Conservation (phyloP, 225 moss, liverwort and hornwort genomes). For the Polytrichum commune region DNA sequence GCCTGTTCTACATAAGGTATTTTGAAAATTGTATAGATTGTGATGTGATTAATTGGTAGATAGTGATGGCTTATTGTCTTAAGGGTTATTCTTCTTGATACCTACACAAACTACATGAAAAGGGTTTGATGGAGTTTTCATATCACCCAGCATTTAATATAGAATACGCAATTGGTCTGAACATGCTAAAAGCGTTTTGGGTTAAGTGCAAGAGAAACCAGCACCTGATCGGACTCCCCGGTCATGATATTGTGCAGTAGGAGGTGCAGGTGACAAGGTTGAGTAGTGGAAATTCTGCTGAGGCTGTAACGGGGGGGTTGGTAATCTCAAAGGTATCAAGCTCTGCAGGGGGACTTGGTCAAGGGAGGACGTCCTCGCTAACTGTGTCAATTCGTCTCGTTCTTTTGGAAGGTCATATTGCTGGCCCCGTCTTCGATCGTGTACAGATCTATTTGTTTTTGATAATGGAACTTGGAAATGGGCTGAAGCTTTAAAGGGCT, state of each 20-base stretch:
- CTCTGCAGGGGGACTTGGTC: slow-evolving; percentile 48
- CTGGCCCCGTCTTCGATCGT: slow-evolving; percentile 46
- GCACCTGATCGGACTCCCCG: slow-evolving; percentile 33
- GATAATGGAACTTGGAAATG: slow-evolving; percentile 34
- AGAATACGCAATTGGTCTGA: too few relatives aligned
- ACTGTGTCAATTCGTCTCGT: slow-evolving; percentile 61
- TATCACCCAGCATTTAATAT: too few relatives aligned
- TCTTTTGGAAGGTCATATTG: slow-evolving; percentile 52
- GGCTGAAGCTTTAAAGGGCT: slow-evolving; percentile 22
- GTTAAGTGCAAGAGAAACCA: background rate
- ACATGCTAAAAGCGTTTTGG: too few relatives aligned
- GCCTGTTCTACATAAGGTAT: too few relatives aligned
- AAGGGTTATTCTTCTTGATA: too few relatives aligned
- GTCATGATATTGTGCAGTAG: slow-evolving; percentile 31
- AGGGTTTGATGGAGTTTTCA: too few relatives aligned
- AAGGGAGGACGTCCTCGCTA: slow-evolving; percentile 51
- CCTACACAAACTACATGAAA: too few relatives aligned
- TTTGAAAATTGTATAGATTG: too few relatives aligned
- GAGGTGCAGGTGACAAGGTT: slow-evolving; percentile 32
- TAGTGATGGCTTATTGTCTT: too few relatives aligned
- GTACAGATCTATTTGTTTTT: slow-evolving; percentile 36
- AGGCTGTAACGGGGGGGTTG: slow-evolving; percentile 55
- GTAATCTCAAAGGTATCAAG: slow-evolving; percentile 55
- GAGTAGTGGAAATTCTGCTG: slow-evolving; percentile 65
- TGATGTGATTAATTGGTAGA: too few relatives aligned